A percentile compares a stretch with the other conserved stretches of the same genome.
These are phyloP conservation scores for Pyrus pyrifolia DNA, from an alignment of 306 rosid species.

Conservation along the genomic window DNA sequence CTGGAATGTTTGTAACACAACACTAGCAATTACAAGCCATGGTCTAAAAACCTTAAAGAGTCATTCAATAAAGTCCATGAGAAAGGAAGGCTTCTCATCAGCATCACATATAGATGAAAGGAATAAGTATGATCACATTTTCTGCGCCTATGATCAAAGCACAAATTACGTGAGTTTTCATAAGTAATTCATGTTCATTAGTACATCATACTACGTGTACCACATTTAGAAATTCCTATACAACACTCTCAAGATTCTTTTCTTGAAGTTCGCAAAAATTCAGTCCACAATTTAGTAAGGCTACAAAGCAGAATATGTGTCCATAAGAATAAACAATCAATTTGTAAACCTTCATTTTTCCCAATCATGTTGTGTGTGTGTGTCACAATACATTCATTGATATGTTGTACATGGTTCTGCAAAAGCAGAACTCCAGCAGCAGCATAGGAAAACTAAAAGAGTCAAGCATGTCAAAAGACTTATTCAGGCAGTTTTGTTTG, in stretches of 20 bases:
- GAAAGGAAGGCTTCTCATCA: neutral
- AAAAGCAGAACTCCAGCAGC: neutral
- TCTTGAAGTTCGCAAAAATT: neutral
- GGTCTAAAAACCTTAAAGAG: constrained; percentile 5
- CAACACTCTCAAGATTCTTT: neutral
- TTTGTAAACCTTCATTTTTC: neutral
- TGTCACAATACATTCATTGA: neutral
- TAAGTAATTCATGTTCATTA: neutral
- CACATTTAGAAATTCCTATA: neutral
- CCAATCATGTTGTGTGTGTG: neutral
- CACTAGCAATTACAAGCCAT: constrained; percentile 22
- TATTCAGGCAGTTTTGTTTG: neutral
- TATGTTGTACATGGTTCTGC: neutral
- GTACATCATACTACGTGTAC: neutral
- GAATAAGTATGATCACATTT: neutral
- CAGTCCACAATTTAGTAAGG: neutral
- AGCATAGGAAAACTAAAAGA: neutral
- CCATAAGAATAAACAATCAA: neutral
- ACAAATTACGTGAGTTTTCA: neutral
- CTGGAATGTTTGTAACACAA: constrained; percentile 41
- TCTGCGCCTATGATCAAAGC: neutral
- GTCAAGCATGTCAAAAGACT: neutral
- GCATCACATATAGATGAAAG: neutral
- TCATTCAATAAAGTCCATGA: neutral
- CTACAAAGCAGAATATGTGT: neutral